Evolutionary conservation across 768 basidiomycete species (phyloP), one percentile per base, ranked within the genome.

Genomic region (Pilatotrama ljubarskyi): DNA sequence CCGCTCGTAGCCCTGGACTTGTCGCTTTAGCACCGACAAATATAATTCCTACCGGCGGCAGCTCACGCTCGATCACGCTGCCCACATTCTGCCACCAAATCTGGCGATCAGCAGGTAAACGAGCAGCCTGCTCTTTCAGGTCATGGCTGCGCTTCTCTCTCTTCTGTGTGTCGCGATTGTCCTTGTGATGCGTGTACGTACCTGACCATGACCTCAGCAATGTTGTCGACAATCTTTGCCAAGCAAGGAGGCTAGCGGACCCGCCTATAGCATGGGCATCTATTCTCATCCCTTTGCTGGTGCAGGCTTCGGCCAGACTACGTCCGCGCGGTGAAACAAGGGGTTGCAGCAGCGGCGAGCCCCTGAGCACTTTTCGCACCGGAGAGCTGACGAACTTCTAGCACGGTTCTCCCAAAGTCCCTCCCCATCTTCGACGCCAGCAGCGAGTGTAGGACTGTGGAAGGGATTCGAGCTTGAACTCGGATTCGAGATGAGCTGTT

Each of bases 91-190:
- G 40, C 55, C 25, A 50, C 47, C 18, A 37, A 32, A 35, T 17
- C 22, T 15, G 46, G 44, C 55, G 55, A 57, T 57, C 55, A 57
- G 38, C 55, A 50, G 55, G 54, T 46, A 37, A 37, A 38, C 32
- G 20, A 11, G 42, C 29, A 7, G 42, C 0, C 18, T 46, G 53
- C 41, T 44, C 22, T 32, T 44, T 37, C 42, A 35, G 26, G 32
- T 43, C 29, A 17, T 29, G 13, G 15, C 44, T 55, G 44, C 44
- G 43, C 54, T 46, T 51, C 54, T 24, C 46, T 48, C 22, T 5
- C 22, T 15, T 18, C n/a, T 36, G n/a, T 20, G 36, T 24, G 54
- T 44, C 29, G 32, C 43, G 20, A 46, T 35, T 41, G 52, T 17
- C 52, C 52, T 44, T 54, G 52, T 54, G 52, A 54, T 36, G 37